Percentiles rank a stretch among this genome's conserved stretches.
Conservation (phyloP, 1,284 basidiomycete species). For the Rhodotorula sp. region DNA sequence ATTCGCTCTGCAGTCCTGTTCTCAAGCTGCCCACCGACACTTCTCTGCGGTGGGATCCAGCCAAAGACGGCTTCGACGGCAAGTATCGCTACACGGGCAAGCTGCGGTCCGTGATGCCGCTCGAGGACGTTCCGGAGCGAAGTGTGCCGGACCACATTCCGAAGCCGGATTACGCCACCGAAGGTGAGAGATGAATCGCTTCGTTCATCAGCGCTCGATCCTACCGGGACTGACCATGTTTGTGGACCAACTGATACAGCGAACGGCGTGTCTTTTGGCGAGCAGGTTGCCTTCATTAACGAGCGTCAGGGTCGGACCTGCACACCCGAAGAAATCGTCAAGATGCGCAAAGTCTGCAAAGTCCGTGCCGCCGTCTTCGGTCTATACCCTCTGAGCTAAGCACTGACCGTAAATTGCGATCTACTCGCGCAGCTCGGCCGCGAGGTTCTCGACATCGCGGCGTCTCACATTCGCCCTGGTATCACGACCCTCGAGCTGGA, state of each 20-base stretch:
- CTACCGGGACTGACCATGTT: neutral
- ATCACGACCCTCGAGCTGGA: constrained; percentile 95
- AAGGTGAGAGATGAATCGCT: constrained; percentile 55
- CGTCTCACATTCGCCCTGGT: constrained; percentile 78
- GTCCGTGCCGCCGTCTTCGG: constrained; percentile 53
- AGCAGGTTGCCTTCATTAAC: neutral
- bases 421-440: constrained; percentile 66
- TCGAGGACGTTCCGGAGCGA: constrained; percentile 61
- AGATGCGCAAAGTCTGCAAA: constrained; percentile 71
- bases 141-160: constrained; percentile 68
- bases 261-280: neutral
- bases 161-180: constrained; percentile 76
- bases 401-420: constrained; percentile 8
- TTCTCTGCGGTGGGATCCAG: neutral
- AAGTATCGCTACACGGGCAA: constrained; percentile 61
- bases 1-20: neutral
- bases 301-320: constrained; percentile 51
- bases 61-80: constrained; percentile 17
- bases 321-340: constrained; percentile 65
- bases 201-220: neutral
- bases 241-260: neutral
- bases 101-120: constrained; percentile 69
- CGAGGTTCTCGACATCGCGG: constrained; percentile 87
- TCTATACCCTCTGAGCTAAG: neutral
- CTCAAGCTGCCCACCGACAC: too few species aligned